phyloP scores from a whole-genome alignment of 257 asterid genomes.

The Striga asiatica region DNA sequence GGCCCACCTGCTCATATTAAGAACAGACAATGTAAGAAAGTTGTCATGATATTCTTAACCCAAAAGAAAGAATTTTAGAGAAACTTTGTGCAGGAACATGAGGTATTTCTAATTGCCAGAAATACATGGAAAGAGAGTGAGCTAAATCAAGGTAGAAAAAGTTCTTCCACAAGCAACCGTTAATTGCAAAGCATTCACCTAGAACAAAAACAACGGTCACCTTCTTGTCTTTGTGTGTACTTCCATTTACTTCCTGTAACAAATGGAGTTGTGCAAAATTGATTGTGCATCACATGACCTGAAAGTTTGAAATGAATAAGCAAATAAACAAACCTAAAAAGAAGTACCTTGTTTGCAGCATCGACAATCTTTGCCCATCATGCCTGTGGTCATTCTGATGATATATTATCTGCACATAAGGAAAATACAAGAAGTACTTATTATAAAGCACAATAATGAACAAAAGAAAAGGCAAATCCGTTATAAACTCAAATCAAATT shows the following conservation, averaged over 20 bases:
- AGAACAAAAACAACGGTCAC: constrained; percentile 60
- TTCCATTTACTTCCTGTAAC: constrained; percentile 48
- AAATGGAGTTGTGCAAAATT: background rate
- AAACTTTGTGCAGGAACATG: background rate
- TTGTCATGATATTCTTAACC: background rate
- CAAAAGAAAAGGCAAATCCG: no score
- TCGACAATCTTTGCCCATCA: constrained; percentile 59
- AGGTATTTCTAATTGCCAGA: background rate
- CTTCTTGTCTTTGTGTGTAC: constrained; percentile 27
- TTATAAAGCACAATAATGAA: no score
- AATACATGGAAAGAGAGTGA: background rate
- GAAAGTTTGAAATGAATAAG: background rate
- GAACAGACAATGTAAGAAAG: background rate
- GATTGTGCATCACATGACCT: background rate
- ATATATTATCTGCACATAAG: constrained; percentile 29
- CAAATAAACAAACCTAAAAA: constrained; percentile 1
- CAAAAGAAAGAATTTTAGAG: background rate
- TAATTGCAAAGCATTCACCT: constrained; percentile 42
- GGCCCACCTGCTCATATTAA: constrained; percentile 74
- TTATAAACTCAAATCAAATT: no score
- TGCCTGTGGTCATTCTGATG: constrained; percentile 8
- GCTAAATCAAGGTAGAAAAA: no score
- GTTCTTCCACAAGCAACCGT: no score
- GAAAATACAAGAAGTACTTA: no score
- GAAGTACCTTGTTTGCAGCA: constrained; percentile 39